Percentiles rank a stretch among this genome's conserved stretches.
Evolutionary conservation across 768 basidiomycete species (phyloP).

Genomic region (Pisolithus sp.): DNA sequence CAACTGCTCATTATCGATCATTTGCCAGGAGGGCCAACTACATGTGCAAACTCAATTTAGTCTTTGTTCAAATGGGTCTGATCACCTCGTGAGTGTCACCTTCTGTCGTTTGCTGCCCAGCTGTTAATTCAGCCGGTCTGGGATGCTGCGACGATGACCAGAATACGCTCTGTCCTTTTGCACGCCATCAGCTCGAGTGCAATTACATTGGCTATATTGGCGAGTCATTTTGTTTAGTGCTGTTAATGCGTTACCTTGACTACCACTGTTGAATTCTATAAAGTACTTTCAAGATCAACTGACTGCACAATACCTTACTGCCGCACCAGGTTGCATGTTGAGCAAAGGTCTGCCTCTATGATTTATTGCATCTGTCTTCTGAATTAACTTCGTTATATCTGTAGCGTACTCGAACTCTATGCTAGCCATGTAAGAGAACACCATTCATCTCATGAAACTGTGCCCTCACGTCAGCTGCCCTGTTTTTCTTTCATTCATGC

Average conservation of each 20-base stretch:
- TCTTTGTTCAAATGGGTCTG: conserved; percentile 18
- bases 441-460: not conserved
- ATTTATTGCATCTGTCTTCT: not conserved
- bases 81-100: conserved; percentile 10
- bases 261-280: too few relatives aligned
- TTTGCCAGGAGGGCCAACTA: conserved; percentile 3
- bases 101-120: not conserved
- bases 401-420: conserved; percentile 20
- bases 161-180: not conserved
- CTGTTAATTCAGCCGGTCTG: not conserved
- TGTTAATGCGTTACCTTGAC: not conserved
- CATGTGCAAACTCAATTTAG: conserved; percentile 7
- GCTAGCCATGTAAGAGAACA: conserved; percentile 15
- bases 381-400: not conserved
- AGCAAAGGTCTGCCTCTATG: conserved; percentile 9
- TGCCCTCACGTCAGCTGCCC: not conserved
- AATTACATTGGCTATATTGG: conserved; percentile 5
- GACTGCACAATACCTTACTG: conserved; percentile 1
- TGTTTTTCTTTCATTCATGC: not conserved
- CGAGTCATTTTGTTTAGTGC: not conserved
- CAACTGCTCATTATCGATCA: not conserved
- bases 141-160: not conserved
- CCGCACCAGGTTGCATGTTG: conserved; percentile 8
- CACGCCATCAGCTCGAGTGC: conserved; percentile 6
- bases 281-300: conserved; percentile 11